Percentiles rank a stretch among this genome's conserved stretches.
Evolutionary conservation across 768 basidiomycete species (phyloP).

Genomic region (Phylloporus scabripes): DNA sequence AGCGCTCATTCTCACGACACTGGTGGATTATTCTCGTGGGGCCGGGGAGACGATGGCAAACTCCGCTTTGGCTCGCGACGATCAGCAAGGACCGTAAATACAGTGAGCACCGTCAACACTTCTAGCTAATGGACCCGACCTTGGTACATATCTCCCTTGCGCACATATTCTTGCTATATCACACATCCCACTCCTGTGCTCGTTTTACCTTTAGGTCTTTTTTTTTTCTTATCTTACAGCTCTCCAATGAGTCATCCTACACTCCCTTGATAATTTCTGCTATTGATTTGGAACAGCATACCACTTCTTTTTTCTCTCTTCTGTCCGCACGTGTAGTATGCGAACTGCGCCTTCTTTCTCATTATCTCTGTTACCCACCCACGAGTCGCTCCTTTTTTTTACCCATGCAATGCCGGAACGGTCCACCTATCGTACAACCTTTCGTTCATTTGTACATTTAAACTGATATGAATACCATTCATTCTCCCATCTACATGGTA

Average conservation of each 20-base stretch:
- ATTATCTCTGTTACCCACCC: slow-evolving; percentile 1
- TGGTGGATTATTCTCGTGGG: slow-evolving; percentile 66
- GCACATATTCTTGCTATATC: slow-evolving; percentile 1
- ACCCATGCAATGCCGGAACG: slow-evolving; percentile 12
- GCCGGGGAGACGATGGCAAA: slow-evolving; percentile 55
- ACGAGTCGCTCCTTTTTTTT: slow-evolving; percentile 15
- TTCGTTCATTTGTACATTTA: slow-evolving; percentile 23
- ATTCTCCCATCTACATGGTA: not conserved
- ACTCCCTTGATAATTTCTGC: slow-evolving; percentile 30
- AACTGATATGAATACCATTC: slow-evolving; percentile 15
- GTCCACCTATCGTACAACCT: slow-evolving; percentile 16
- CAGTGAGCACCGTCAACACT: slow-evolving; percentile 17
- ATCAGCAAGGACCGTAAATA: slow-evolving; percentile 38
- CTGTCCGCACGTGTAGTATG: slow-evolving; percentile 25
- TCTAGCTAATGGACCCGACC: slow-evolving; percentile 13
- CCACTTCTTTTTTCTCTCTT: slow-evolving; percentile 13
- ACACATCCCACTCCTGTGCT: slow-evolving; percentile 3
- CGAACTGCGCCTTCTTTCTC: slow-evolving; percentile 21
- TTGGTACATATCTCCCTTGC: not conserved
- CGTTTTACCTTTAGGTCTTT: slow-evolving; percentile 1
- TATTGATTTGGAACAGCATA: slow-evolving; percentile 18
- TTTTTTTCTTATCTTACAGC: slow-evolving; percentile 11
- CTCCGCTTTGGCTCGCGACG: slow-evolving; percentile 72
- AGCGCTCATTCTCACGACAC: slow-evolving; percentile 67
- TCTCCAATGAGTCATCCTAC: slow-evolving; percentile 24